Percentiles rank a stretch among this genome's conserved stretches.
Conservation (phyloP, 2,329 filamentous ascomycete genomes). For the Fusarium sp. region DNA sequence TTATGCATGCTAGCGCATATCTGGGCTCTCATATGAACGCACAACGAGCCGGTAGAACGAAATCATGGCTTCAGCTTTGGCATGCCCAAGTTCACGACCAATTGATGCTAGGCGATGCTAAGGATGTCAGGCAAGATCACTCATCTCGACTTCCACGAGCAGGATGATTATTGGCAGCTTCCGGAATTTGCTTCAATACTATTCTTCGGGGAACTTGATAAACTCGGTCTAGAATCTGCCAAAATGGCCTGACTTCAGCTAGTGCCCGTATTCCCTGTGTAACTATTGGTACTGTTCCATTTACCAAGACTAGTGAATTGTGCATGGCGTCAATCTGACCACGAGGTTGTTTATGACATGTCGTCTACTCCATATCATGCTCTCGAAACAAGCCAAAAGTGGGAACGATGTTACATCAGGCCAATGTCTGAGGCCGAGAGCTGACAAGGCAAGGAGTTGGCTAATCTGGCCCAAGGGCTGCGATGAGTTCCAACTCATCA, state of each 20-base stretch:
- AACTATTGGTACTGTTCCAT: constrained; percentile 3
- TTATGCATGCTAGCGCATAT: constrained; percentile 19
- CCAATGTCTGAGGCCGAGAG: background rate
- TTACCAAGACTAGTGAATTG: background rate
- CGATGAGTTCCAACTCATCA: background rate
- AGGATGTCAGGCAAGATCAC: background rate
- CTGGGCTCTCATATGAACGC: background rate
- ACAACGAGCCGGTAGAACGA: background rate
- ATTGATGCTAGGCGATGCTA: background rate
- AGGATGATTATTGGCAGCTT: background rate
- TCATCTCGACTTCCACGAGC: constrained; percentile 7
- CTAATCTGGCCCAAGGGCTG: background rate
- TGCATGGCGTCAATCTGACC: background rate
- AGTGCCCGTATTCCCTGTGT: constrained; percentile 13
- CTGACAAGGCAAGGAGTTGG: background rate
- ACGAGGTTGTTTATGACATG: background rate
- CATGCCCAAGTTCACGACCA: background rate
- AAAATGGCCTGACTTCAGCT: constrained; percentile 23
- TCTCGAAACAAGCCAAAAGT: background rate
- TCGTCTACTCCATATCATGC: background rate
- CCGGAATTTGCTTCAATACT: background rate
- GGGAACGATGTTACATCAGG: background rate
- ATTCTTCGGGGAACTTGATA: background rate
- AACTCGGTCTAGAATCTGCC: constrained; percentile 21
- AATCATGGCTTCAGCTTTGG: background rate